Evolutionary conservation across 345 rosid species (phyloP), one percentile per base, ranked within the genome.

Genomic region (Euphorbia lathyris): DNA sequence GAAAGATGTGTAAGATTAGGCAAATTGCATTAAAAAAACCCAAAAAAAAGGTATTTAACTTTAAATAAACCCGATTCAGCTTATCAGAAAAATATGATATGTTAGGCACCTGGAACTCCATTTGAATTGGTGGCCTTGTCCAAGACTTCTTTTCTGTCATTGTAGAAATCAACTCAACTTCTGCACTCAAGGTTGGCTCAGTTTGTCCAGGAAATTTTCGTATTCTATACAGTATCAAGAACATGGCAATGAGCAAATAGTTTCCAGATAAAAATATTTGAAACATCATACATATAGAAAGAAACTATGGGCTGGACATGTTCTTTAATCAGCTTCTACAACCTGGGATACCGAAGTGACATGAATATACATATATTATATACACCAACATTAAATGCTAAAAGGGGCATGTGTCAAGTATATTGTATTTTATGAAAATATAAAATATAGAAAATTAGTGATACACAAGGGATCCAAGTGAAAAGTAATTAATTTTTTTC

Each of bases 151-250:
- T 96, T 70, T 96, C 99, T 47, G 86, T 65, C 84, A 96, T 90
- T 10, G 98, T 96, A 47, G 98, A 90, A 72, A 96, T 96, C 83
- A 96, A 79, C 82, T 92, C 99, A 63, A 96, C 86, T 76, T 96
- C 97, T 67, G 98, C 98, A 77, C 99, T 96, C 89, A 89, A 80
- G 68, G 95, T 92, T 11, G 99, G 86, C 79, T 96, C 99, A 57
- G 99, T 92, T 79, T 96, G 99, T 58, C 99, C 96, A 30, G 99
- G 98, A 80, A 96, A 89, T 72, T 96, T 92, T 79, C 96, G 87
- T 82, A 92, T 92, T 92, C 99, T 96, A 66, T 42, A 72, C 50
- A 53, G 67, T 47, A 40, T 22, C 60, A 58, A 58, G 29, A n/a
- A 58, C 5, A 43, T 20, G 34, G 7, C 38, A 55, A 17, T 52